phyloP scores from a whole-genome alignment of 2,329 filamentous ascomycete genomes.

The Aspergillus transmontanensis region DNA sequence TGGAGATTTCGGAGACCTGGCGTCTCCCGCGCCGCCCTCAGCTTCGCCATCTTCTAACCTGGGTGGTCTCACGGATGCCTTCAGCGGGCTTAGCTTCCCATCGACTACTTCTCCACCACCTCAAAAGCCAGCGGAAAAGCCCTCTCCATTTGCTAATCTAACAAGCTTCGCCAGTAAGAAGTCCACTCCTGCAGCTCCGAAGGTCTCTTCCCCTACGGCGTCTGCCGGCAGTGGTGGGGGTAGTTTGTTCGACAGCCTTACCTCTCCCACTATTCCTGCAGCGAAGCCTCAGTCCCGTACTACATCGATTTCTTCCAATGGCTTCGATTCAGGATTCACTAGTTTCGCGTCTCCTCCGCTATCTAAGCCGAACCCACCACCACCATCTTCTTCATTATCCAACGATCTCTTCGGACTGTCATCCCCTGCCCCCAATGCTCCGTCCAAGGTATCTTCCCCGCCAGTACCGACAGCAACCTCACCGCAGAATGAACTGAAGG shows the following conservation, averaged over 20 bases:
- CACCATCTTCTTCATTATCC: constrained; percentile 55
- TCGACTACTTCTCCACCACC: constrained; percentile 44
- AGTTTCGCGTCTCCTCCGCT: constrained; percentile 54
- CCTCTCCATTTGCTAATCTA: constrained; percentile 66
- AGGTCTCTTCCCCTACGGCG: constrained; percentile 52
- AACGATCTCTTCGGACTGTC: constrained; percentile 81
- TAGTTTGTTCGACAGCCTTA: constrained; percentile 75
- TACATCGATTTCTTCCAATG: constrained; percentile 59
- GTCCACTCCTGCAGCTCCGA: constrained; percentile 47
- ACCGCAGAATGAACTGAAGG: constrained; percentile 53
- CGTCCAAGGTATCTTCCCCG: constrained; percentile 49
- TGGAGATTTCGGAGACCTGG: constrained; percentile 70
- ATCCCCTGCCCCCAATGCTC: constrained; percentile 47
- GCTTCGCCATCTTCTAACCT: constrained; percentile 40
- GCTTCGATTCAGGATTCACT: constrained; percentile 68
- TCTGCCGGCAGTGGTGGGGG: constrained; percentile 73
- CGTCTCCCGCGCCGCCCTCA: constrained; percentile 50
- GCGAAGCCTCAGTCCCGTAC: constrained; percentile 45
- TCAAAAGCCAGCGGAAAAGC: constrained; percentile 50
- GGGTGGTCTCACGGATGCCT: constrained; percentile 79
- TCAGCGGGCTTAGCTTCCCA: constrained; percentile 68
- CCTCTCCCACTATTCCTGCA: constrained; percentile 61
- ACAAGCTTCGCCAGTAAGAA: constrained; percentile 55
- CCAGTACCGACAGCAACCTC: constrained; percentile 41
- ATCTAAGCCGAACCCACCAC: constrained; percentile 50